These are phyloP conservation scores for Leptodontidium sp. DNA, from an alignment of 2,329 filamentous ascomycete species.

Conservation along the genomic window DNA sequence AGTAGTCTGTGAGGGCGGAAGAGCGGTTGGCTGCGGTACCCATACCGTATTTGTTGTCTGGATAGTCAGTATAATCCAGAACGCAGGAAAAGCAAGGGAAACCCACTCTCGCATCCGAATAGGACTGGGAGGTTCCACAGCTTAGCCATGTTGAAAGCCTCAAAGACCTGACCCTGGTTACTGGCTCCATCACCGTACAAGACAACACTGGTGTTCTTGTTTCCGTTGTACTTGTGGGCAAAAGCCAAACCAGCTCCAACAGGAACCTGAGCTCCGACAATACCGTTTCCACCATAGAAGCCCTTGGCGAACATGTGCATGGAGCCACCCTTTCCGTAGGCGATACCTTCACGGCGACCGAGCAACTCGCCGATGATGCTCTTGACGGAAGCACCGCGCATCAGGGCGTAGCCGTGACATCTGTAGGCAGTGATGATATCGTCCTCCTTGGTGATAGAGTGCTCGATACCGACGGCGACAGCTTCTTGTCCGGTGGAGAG, in stretches of 20 bases:
- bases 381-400: constrained; percentile 90
- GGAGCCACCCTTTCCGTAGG: constrained; percentile 98
- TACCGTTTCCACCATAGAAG: constrained; percentile 99
- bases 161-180: constrained; percentile 99
- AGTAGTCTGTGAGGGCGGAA: constrained; percentile 97
- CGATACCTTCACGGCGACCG: constrained; percentile 93
- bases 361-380: constrained; percentile 96
- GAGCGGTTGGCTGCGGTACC: constrained; percentile 94
- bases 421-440: constrained; percentile 98
- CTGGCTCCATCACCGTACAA: constrained; percentile 98
- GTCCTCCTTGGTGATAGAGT: constrained; percentile 89
- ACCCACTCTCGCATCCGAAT: constrained; percentile 97
- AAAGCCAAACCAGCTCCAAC: constrained; percentile 97
- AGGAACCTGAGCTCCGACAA: constrained; percentile 97
- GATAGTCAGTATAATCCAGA: constrained; percentile 41
- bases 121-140: constrained; percentile 96
- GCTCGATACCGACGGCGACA: constrained; percentile 95
- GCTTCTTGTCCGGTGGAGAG: constrained; percentile 98
- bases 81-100: background rate
- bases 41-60: constrained; percentile 99
- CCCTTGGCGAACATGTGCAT: constrained; percentile 99
- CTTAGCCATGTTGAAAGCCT: constrained; percentile 99
- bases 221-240: constrained; percentile 91
- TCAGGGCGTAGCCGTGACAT: constrained; percentile 97
- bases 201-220: constrained; percentile 85